These are phyloP conservation scores for Pseudocercospora eumusae DNA, from an alignment of 2,329 filamentous ascomycete species.

Conservation along the genomic window DNA sequence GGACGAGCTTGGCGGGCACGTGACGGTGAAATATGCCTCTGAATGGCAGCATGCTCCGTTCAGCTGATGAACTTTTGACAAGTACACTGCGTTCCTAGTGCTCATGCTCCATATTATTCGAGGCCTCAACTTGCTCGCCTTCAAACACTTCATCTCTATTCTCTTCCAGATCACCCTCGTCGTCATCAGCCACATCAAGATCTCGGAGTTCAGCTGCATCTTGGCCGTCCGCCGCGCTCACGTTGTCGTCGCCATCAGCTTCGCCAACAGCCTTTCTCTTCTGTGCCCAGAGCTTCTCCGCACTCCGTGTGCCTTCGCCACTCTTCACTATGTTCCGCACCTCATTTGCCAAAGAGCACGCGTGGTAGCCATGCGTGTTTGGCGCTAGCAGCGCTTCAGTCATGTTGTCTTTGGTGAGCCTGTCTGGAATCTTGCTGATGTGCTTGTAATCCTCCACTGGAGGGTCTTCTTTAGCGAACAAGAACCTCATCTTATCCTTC, in stretches of 20 bases:
- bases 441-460: slow-evolving; percentile 35
- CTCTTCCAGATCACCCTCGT: slow-evolving; percentile 16
- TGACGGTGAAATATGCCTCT: neutral
- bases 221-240: slow-evolving; percentile 18
- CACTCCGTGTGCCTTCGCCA: slow-evolving; percentile 9
- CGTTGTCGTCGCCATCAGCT: slow-evolving; percentile 20
- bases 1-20: neutral
- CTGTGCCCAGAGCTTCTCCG: slow-evolving; percentile 13
- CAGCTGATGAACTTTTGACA: neutral
- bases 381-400: slow-evolving; percentile 18
- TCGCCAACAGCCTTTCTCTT: slow-evolving; percentile 21
- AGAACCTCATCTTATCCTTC: slow-evolving; percentile 72
- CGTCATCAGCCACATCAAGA: slow-evolving; percentile 17
- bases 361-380: slow-evolving; percentile 14
- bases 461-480: slow-evolving; percentile 42
- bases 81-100: neutral
- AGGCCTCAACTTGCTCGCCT: neutral
- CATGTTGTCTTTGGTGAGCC: slow-evolving; percentile 23
- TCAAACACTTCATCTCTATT: neutral
- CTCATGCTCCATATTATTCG: neutral
- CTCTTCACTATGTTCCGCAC: slow-evolving; percentile 18
- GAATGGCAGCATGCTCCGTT: neutral
- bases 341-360: slow-evolving; percentile 15
- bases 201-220: slow-evolving; percentile 15
- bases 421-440: slow-evolving; percentile 27